These are phyloP conservation scores for Herpetospermum pedunculosum DNA, from an alignment of 306 rosid genomes.

Conservation along the genomic window DNA sequence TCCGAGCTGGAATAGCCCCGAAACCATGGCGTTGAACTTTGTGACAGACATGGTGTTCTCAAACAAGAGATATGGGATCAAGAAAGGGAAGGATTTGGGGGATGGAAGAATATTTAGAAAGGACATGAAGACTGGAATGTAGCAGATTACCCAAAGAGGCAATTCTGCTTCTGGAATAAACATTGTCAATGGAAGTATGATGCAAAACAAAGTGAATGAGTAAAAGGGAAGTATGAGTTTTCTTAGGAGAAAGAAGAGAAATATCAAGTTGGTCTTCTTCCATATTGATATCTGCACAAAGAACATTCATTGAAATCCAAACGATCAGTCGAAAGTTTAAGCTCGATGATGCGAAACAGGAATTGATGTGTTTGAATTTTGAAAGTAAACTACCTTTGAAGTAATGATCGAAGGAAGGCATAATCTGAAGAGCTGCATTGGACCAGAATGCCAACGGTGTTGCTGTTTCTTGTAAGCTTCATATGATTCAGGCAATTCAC, in stretches of 20 bases:
- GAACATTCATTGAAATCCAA: not conserved
- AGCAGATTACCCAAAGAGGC: conserved; percentile 95
- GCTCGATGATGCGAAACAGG: not conserved
- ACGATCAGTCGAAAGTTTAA: not conserved
- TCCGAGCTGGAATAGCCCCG: conserved; percentile 89
- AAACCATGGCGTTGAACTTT: conserved; percentile 97
- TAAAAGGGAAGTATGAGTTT: conserved; percentile 92
- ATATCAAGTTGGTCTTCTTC: conserved; percentile 88
- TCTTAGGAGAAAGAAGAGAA: conserved; percentile 83
- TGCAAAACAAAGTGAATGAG: conserved; percentile 91
- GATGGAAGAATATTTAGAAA: conserved; percentile 86
- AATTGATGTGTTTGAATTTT: no score
- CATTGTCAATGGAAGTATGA: conserved; percentile 92
- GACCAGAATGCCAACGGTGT: conserved; percentile 99
- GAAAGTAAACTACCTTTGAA: conserved; percentile 50
- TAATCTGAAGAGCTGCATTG: conserved; percentile 91
- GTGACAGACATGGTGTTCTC: conserved; percentile 99
- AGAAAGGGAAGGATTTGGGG: conserved; percentile 90
- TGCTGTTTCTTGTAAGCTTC: conserved; percentile 97
- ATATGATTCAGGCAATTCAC: conserved; percentile 93
- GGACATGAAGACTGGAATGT: conserved; percentile 83
- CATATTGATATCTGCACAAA: conserved; percentile 60
- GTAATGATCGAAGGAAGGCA: conserved; percentile 79
- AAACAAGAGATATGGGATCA: conserved; percentile 83
- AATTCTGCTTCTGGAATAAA: conserved; percentile 90